These are phyloP conservation scores for Lantana camara DNA, from an alignment of 257 asterid genomes.

Conservation along the genomic window DNA sequence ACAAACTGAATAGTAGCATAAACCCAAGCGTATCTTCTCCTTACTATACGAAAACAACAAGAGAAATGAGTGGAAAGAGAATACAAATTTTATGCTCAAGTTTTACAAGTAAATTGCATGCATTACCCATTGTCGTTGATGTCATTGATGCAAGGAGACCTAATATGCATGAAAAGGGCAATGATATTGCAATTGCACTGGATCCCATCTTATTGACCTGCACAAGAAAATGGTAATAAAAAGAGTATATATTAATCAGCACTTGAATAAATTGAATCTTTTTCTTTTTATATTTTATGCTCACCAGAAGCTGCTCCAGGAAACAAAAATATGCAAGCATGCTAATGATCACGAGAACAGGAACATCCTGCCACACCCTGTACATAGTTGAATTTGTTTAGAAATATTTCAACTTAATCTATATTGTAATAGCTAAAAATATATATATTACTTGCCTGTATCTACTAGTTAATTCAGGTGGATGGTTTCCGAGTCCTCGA, in stretches of 20 bases:
- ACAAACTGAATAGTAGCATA: slow-evolving; percentile 78
- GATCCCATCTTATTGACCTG: slow-evolving; percentile 83
- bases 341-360: slow-evolving; percentile 88
- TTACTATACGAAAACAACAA: slow-evolving; percentile 41
- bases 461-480: slow-evolving; percentile 47
- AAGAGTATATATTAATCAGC: background rate
- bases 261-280: slow-evolving; percentile 1
- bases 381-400: slow-evolving; percentile 21
- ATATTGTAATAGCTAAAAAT: background rate
- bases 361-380: slow-evolving; percentile 97
- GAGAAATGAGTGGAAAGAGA: slow-evolving; percentile 12
- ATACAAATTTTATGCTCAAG: background rate
- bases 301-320: slow-evolving; percentile 95
- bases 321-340: slow-evolving; percentile 97
- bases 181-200: slow-evolving; percentile 88
- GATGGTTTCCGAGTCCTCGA: slow-evolving; percentile 43
- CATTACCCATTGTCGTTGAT: slow-evolving; percentile 96
- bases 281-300: slow-evolving; percentile 30
- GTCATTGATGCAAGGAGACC: slow-evolving; percentile 98
- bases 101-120: slow-evolving; percentile 13
- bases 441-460: slow-evolving; percentile 61
- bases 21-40: slow-evolving; percentile 80
- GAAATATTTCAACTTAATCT: background rate
- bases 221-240: slow-evolving; percentile 11
- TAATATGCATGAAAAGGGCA: slow-evolving; percentile 91